Base-by-base conservation (phyloP, 140 eudicot species). In the Flaveria floridana region DNA sequence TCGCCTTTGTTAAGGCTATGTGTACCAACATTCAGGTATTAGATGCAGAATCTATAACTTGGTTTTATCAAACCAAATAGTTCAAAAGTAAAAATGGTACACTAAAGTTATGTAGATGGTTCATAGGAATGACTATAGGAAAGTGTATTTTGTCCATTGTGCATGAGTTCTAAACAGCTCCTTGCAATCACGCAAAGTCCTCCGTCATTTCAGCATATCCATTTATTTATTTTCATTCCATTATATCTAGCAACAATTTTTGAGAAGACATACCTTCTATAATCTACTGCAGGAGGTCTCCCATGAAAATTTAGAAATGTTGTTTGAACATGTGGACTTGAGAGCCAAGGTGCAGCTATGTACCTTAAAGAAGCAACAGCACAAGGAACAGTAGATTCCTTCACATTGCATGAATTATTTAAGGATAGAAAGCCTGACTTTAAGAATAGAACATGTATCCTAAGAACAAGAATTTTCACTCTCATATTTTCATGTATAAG, bases 281-380 rank as follows among this genome's bases (percentile, higher is more conserved):
- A 94, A 47, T 77, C 80, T 46, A 87, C 84, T 21, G 41, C 69
- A 56, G 97, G 93, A 53, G 97, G 90, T 77, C 87, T 84, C 67
- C 96, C 95, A 62, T 87, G 79, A 75, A 94, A 84, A 76, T 86
- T 83, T 55, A 94, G 39, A 68, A 90, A 84, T 15, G 88, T 62
- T 16, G 99, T 90, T 57, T 94, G 99, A 59, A 94, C 4, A 71
- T 94, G 97, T 50, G 99, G 99, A 72, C 97, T 94, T 13, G 94
- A 80, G 71, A 94, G 97, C 99, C 99, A 94, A 13, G 96, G 96
- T 25, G 99, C 90, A 18, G 91, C 80, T 83, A 85, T 77, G 82
- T 90, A 90, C 89, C 99, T 94, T 67, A 78, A 46, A 25, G 42
- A 77, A 30, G 48, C 51, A 78, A 13, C 9, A 73, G 20, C 47